These are phyloP conservation scores for Candida sp. DNA, from an alignment of 1,139 yeast species.

Conservation along the genomic window DNA sequence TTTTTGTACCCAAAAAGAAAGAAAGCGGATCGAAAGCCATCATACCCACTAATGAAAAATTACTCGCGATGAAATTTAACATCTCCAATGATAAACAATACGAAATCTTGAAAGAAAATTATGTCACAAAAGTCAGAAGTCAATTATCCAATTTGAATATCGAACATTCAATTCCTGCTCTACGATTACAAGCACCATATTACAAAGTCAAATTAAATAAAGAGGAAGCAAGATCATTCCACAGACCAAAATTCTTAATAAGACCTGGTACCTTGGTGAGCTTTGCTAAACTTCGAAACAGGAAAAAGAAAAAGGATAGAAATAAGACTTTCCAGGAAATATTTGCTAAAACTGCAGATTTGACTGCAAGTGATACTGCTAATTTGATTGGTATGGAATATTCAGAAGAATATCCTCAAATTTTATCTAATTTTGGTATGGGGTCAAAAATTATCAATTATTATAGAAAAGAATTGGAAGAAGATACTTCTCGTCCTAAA, in stretches of 20 bases:
- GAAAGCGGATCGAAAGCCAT: slow-evolving; percentile 25
- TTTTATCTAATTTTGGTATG: slow-evolving; percentile 91
- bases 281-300: slow-evolving; percentile 70
- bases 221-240: slow-evolving; percentile 73
- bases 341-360: slow-evolving; percentile 66
- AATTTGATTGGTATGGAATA: slow-evolving; percentile 80
- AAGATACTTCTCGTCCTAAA: slow-evolving; percentile 86
- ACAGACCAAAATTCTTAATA: slow-evolving; percentile 71
- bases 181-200: slow-evolving; percentile 85
- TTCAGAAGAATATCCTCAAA: slow-evolving; percentile 85
- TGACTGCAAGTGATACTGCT: slow-evolving; percentile 83
- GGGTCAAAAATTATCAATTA: slow-evolving; percentile 91
- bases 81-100: slow-evolving; percentile 88
- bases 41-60: slow-evolving; percentile 48
- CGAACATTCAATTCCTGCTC: slow-evolving; percentile 90
- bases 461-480: slow-evolving; percentile 81
- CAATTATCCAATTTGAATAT: slow-evolving; percentile 89
- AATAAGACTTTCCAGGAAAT: slow-evolving; percentile 79
- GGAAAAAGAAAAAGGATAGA: slow-evolving; percentile 88
- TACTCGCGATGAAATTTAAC: slow-evolving; percentile 58
- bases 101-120: slow-evolving; percentile 77
- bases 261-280: slow-evolving; percentile 76
- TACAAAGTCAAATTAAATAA: slow-evolving; percentile 76
- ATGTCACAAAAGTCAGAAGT: slow-evolving; percentile 88
- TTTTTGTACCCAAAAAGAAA: slow-evolving; percentile 52